Conservation (phyloP, 495 filamentous ascomycete genomes). For the Pyronema domesticum region DNA sequence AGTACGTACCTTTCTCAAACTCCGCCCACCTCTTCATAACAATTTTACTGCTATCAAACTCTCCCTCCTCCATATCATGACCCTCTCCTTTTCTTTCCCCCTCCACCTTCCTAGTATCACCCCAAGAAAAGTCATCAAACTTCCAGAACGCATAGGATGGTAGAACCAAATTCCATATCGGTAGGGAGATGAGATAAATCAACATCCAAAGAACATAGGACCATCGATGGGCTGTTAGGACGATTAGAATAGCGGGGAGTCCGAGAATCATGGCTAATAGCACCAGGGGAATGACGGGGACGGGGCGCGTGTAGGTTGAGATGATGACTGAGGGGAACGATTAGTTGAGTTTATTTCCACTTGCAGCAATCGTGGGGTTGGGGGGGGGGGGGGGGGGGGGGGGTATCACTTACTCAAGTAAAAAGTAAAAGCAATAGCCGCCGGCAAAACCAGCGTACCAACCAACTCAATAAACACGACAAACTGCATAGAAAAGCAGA, state of each 20-base stretch:
- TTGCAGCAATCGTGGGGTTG: too few species aligned
- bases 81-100: conserved; percentile 63
- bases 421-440: conserved; percentile 90
- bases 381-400: not conserved
- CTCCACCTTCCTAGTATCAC: conserved; percentile 89
- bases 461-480: conserved; percentile 91
- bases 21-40: conserved; percentile 97
- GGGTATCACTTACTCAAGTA: conserved; percentile 70
- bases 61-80: conserved; percentile 74
- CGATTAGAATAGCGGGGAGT: conserved; percentile 79
- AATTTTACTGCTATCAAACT: conserved; percentile 95
- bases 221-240: conserved; percentile 86
- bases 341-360: conserved; percentile 5
- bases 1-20: conserved; percentile 49
- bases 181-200: conserved; percentile 83
- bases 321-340: conserved; percentile 46
- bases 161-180: conserved; percentile 95
- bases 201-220: conserved; percentile 94
- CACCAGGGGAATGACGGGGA: conserved; percentile 83
- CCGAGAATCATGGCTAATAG: conserved; percentile 85
- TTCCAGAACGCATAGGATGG: conserved; percentile 97
- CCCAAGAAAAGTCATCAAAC: conserved; percentile 99
- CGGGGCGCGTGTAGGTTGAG: conserved; percentile 63
- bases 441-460: conserved; percentile 84
- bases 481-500: conserved; percentile 99